phyloP scores from a whole-genome alignment of 345 rosid genomes.

The Erodium maritimum region DNA sequence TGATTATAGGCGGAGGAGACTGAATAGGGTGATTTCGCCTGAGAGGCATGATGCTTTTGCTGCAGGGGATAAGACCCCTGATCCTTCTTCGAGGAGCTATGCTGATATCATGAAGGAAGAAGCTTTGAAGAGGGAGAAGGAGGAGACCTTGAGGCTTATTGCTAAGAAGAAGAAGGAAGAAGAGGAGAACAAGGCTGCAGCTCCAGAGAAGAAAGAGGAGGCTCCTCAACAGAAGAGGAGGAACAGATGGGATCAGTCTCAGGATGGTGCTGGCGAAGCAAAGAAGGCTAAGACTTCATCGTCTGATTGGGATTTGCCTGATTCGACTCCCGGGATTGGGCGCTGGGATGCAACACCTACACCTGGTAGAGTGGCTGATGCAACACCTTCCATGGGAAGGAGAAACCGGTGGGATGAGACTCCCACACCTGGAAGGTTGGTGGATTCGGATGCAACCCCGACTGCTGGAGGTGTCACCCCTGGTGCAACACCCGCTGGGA shows the following conservation, averaged over 20 bases:
- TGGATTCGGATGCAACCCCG: slow-evolving; percentile 89
- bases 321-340: slow-evolving; percentile 71
- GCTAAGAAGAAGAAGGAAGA: slow-evolving; percentile 22
- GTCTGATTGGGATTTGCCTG: slow-evolving; percentile 96
- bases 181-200: slow-evolving; percentile 21
- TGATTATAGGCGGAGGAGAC: slow-evolving; percentile 76
- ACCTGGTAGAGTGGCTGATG: slow-evolving; percentile 69
- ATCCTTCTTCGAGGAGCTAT: slow-evolving; percentile 58
- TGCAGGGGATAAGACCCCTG: slow-evolving; percentile 90
- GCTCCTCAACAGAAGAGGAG: slow-evolving; percentile 47
- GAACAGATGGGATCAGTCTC: slow-evolving; percentile 84
- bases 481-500: slow-evolving; percentile 91
- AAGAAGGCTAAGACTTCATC: slow-evolving; percentile 60
- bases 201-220: slow-evolving; percentile 2
- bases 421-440: slow-evolving; percentile 84
- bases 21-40: slow-evolving; percentile 79
- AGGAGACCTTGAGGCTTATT: slow-evolving; percentile 43
- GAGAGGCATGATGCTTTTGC: slow-evolving; percentile 88
- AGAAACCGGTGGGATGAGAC: slow-evolving; percentile 98
- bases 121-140: slow-evolving; percentile 67
- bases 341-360: slow-evolving; percentile 93
- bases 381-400: slow-evolving; percentile 63
- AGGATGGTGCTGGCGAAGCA: slow-evolving; percentile 45
- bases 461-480: slow-evolving; percentile 67
- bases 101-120: slow-evolving; percentile 83